Conservation (phyloP, 1,139 yeast genomes). For the Hansenula sp. region DNA sequence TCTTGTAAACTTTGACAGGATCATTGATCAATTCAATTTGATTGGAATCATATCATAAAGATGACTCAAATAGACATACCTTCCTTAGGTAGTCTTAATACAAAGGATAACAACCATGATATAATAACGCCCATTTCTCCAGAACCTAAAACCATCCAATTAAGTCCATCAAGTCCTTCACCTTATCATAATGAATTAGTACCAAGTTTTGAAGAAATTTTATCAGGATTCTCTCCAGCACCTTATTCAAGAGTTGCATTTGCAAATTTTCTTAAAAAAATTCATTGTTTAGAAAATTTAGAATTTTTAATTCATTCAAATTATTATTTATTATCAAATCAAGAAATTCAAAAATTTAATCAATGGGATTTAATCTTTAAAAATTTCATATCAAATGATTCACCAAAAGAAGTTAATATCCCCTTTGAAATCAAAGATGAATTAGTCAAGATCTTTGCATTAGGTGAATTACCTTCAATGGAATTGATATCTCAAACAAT, state of each 20-base stretch:
- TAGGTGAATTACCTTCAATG: constrained; percentile 11
- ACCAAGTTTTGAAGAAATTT: constrained; percentile 14
- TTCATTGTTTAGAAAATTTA: constrained; percentile 23
- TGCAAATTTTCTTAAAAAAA: constrained; percentile 17
- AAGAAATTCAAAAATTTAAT: constrained; percentile 8
- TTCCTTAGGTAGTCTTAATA: background rate
- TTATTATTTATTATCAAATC: constrained; percentile 8
- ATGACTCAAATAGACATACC: background rate
- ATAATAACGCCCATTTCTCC: constrained; percentile 3
- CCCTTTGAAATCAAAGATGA: constrained; percentile 19
- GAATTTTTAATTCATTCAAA: constrained; percentile 21
- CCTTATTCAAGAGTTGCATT: constrained; percentile 24
- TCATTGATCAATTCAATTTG: background rate
- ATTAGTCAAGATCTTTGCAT: constrained; percentile 7
- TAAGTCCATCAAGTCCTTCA: background rate
- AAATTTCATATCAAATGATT: constrained; percentile 19
- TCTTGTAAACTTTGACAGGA: no score
- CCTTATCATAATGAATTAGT: constrained; percentile 9
- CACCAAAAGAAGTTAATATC: constrained; percentile 22
- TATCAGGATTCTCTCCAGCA: constrained; percentile 18
- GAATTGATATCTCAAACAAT: constrained; percentile 17
- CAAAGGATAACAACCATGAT: background rate
- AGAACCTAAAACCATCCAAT: background rate
- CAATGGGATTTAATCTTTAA: constrained; percentile 17
- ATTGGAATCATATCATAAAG: background rate